These are phyloP conservation scores for Alternaria sp. DNA, from an alignment of 2,329 filamentous ascomycete genomes.

Conservation along the genomic window DNA sequence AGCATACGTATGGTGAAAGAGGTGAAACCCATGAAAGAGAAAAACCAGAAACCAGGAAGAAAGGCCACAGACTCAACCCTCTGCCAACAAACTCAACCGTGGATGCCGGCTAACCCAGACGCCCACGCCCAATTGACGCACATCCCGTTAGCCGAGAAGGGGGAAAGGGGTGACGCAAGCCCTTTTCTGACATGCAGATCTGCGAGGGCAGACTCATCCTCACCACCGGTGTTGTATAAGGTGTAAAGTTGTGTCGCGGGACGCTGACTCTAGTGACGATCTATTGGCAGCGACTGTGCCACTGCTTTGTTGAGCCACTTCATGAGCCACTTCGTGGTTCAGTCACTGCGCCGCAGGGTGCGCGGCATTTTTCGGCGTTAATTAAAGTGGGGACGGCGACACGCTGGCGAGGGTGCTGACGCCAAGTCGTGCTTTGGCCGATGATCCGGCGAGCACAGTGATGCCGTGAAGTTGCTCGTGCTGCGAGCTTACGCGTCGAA, in stretches of 20 bases:
- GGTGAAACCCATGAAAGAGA: background rate
- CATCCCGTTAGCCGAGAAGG: constrained; percentile 11
- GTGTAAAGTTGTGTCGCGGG: background rate
- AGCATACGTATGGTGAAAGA: background rate
- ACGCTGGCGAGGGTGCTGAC: background rate
- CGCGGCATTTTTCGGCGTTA: constrained; percentile 3
- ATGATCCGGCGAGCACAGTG: background rate
- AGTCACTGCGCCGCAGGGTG: constrained; percentile 16
- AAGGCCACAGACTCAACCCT: background rate
- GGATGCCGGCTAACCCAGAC: constrained; percentile 8
- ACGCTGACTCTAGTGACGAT: background rate
- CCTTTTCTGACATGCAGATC: constrained; percentile 10
- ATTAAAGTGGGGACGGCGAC: background rate
- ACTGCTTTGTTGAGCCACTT: constrained; percentile 9
- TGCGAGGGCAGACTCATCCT: background rate
- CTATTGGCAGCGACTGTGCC: constrained; percentile 16
- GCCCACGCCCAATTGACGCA: constrained; percentile 2
- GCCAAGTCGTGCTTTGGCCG: background rate
- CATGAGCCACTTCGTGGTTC: constrained; percentile 15
- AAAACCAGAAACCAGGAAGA: constrained; percentile 1
- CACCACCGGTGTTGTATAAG: background rate
- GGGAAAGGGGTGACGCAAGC: constrained; percentile 12
- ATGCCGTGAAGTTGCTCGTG: background rate
- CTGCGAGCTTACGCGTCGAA: background rate
- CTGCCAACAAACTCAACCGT: background rate